Percentiles rank a stretch among this genome's conserved stretches.
These are phyloP conservation scores for Erysimum cheiri DNA, from an alignment of 441 rosid genomes.

Conservation along the genomic window DNA sequence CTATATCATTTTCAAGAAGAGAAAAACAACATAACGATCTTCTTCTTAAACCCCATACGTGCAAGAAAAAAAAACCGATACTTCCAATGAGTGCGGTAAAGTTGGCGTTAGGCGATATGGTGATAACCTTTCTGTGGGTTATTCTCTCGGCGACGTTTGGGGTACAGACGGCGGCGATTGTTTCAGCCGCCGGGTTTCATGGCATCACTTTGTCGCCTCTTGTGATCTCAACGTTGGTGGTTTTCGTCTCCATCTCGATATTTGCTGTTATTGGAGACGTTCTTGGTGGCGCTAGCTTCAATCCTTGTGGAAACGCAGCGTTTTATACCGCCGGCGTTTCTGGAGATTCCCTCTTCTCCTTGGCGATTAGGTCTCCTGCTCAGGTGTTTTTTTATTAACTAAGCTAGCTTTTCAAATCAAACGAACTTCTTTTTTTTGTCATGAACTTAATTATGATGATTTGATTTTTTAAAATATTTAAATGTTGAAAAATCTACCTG, in stretches of 20 bases:
- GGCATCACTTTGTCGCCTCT: conserved; percentile 55
- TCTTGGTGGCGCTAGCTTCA: conserved; percentile 90
- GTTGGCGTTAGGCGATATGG: conserved; percentile 70
- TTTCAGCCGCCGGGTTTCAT: conserved; percentile 56
- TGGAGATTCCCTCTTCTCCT: conserved; percentile 71
- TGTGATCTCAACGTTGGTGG: conserved; percentile 55
- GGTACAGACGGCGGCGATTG: conserved; percentile 58
- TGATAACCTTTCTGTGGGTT: conserved; percentile 77
- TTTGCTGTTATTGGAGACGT: conserved; percentile 57
- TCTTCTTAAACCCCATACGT: conserved; percentile 22
- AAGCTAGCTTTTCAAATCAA: conserved; percentile 23
- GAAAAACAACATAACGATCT: conserved; percentile 9
- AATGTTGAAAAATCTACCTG: neutral
- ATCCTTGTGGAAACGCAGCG: conserved; percentile 77
- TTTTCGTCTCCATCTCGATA: conserved; percentile 65
- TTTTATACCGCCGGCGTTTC: conserved; percentile 86
- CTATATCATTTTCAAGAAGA: conserved; percentile 4
- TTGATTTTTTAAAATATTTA: neutral
- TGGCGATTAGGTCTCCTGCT: conserved; percentile 89
- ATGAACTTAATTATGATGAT: neutral
- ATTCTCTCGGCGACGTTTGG: conserved; percentile 76
- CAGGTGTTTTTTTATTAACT: conserved; percentile 53
- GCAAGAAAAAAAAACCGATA: conserved; percentile 4
- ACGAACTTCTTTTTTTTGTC: neutral
- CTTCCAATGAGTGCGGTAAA: conserved; percentile 63